Evolutionary conservation across 129 eudicot genomes (phyloP).

Genomic region (Kitagawia praeruptora): DNA sequence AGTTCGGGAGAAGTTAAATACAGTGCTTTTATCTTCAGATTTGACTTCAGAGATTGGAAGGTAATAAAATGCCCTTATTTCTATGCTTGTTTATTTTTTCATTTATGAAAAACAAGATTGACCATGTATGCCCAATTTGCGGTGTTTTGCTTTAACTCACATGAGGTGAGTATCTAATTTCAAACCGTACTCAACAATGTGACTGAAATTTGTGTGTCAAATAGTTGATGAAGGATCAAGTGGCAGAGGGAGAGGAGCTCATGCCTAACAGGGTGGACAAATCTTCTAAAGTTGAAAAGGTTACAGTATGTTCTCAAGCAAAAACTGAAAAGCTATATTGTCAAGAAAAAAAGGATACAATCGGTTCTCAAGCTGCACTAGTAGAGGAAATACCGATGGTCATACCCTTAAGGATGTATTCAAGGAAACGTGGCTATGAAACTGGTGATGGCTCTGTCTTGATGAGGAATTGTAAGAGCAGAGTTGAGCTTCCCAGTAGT

Average conservation of each 20-base stretch:
- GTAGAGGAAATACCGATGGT: not conserved
- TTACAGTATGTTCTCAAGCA: not conserved
- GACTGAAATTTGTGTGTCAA: conserved; percentile 8
- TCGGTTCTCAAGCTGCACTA: not conserved
- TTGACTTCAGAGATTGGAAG: conserved; percentile 69
- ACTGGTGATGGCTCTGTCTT: not conserved
- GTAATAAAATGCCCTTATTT: conserved; percentile 11
- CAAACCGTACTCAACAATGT: not conserved
- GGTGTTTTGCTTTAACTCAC: not conserved
- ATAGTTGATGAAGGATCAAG: conserved; percentile 45
- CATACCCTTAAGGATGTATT: conserved; percentile 1
- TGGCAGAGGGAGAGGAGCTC: conserved; percentile 26
- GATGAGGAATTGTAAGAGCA: not conserved
- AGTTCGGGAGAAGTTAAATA: conserved; percentile 30
- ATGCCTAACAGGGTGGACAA: conserved; percentile 46
- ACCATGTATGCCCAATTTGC: not conserved
- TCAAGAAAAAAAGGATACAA: not conserved
- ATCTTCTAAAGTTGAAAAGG: conserved; percentile 4
- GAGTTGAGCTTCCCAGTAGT: not conserved
- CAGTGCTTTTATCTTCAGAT: conserved; percentile 50
- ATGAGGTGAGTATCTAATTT: not conserved
- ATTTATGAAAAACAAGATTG: not conserved
- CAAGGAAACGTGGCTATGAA: not conserved
- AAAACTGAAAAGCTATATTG: too few species aligned
- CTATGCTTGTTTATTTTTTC: not conserved